Evolutionary conservation across 2,329 filamentous ascomycete genomes (phyloP).

Genomic region (Pseudocercospora vitis): DNA sequence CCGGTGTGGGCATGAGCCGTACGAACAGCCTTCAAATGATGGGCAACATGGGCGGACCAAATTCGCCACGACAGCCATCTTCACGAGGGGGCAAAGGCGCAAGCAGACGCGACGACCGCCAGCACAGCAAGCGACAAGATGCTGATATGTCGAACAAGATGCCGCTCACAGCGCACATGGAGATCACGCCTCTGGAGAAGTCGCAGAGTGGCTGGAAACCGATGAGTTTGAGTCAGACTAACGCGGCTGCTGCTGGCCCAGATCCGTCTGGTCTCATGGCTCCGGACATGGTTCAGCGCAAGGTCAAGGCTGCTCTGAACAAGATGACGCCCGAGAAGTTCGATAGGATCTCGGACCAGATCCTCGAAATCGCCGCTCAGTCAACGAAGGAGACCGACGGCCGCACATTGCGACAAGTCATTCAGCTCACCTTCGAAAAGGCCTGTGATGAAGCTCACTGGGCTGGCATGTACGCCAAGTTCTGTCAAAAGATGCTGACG

Average conservation of each 20-base stretch:
- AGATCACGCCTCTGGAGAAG: slow-evolving; percentile 74
- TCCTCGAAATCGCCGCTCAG: slow-evolving; percentile 86
- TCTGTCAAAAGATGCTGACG: slow-evolving; percentile 95
- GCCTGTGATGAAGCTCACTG: slow-evolving; percentile 97
- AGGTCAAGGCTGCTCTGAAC: slow-evolving; percentile 97
- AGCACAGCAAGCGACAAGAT: slow-evolving; percentile 55
- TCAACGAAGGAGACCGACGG: slow-evolving; percentile 95
- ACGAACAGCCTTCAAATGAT: slow-evolving; percentile 60
- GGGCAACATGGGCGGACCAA: slow-evolving; percentile 60
- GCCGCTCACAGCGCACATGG: slow-evolving; percentile 82
- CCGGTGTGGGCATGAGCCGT: slow-evolving; percentile 58
- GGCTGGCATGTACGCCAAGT: slow-evolving; percentile 98
- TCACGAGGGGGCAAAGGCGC: slow-evolving; percentile 58
- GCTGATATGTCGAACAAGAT: slow-evolving; percentile 78
- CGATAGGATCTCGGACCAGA: slow-evolving; percentile 90
- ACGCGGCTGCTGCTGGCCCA: slow-evolving; percentile 45
- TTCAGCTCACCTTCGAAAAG: slow-evolving; percentile 98
- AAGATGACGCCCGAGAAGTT: slow-evolving; percentile 99
- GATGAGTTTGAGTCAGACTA: slow-evolving; percentile 58
- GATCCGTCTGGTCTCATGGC: slow-evolving; percentile 65
- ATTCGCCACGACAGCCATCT: slow-evolving; percentile 62
- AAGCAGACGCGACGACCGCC: slow-evolving; percentile 61
- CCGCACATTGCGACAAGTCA: slow-evolving; percentile 92
- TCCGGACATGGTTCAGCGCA: slow-evolving; percentile 91
- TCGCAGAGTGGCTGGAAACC: slow-evolving; percentile 88